A percentile compares a stretch with the other conserved stretches of the same genome.
Conservation (phyloP, 441 rosid species). For the Euphorbia celastroides region DNA sequence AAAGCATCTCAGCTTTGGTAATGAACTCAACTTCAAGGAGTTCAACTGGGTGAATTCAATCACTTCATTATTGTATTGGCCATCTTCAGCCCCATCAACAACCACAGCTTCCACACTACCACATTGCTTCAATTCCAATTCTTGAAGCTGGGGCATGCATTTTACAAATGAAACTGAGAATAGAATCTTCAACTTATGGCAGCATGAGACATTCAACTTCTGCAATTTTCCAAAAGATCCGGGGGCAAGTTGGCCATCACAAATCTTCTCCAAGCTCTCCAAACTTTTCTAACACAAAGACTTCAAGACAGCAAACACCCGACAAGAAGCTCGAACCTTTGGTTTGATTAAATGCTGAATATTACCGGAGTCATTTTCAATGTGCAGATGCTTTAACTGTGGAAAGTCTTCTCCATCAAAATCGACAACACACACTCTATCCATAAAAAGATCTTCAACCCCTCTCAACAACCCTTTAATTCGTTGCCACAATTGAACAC, state of each 20-base stretch:
- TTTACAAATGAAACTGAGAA: conserved; percentile 5
- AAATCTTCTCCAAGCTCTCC: neutral
- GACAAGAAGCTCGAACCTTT: neutral
- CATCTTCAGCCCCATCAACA: neutral
- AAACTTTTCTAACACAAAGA: neutral
- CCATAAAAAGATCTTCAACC: conserved; percentile 9
- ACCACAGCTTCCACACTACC: neutral
- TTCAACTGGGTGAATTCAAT: conserved; percentile 3
- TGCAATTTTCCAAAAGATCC: neutral
- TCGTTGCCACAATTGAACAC: neutral
- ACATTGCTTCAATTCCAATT: neutral
- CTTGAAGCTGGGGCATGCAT: neutral
- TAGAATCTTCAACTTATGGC: neutral
- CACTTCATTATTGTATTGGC: neutral
- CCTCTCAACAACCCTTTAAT: neutral
- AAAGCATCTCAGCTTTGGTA: conserved; percentile 6
- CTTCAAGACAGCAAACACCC: neutral
- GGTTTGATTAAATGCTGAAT: neutral
- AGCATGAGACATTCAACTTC: neutral
- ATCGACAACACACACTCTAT: neutral
- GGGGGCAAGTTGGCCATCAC: neutral
- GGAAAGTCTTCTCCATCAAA: conserved; percentile 7
- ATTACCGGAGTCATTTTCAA: neutral
- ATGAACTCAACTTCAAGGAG: neutral
- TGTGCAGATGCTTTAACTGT: conserved; percentile 14